Conservation (phyloP, 2,329 filamentous ascomycete species). For the Phaeosphaeriaceae sp. region DNA sequence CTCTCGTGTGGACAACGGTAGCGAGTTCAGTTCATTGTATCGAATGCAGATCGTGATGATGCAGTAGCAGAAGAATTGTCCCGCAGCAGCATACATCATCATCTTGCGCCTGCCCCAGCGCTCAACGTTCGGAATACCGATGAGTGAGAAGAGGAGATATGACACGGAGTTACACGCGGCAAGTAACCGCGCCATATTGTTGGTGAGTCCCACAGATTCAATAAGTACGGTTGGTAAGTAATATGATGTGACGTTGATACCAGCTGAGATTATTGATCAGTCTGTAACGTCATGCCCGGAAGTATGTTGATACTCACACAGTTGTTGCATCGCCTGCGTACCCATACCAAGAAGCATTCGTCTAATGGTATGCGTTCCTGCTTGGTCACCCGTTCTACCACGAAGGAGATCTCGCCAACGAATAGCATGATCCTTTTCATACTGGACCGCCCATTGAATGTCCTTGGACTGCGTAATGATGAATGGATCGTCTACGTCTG, state of each 20-base stretch:
- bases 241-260: constrained; percentile 53
- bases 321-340: constrained; percentile 61
- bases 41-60: constrained; percentile 60
- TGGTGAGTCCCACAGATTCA: constrained; percentile 61
- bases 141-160: constrained; percentile 57
- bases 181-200: constrained; percentile 61
- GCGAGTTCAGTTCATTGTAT: constrained; percentile 44
- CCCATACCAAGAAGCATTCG: constrained; percentile 61
- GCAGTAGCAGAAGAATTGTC: constrained; percentile 60
- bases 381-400: constrained; percentile 52
- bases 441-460: constrained; percentile 57
- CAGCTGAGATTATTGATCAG: constrained; percentile 9
- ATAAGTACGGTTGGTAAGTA: constrained; percentile 67
- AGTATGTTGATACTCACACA: constrained; percentile 39
- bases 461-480: constrained; percentile 53
- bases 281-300: constrained; percentile 15
- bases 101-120: constrained; percentile 64
- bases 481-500: constrained; percentile 53
- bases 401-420: constrained; percentile 59
- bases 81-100: constrained; percentile 64
- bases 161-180: constrained; percentile 62
- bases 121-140: constrained; percentile 58
- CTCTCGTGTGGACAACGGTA: constrained; percentile 14
- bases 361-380: constrained; percentile 58
- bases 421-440: constrained; percentile 59